phyloP scores from a whole-genome alignment of 2,329 filamentous ascomycete genomes.

The Mycosphaerelloides madeirae region DNA sequence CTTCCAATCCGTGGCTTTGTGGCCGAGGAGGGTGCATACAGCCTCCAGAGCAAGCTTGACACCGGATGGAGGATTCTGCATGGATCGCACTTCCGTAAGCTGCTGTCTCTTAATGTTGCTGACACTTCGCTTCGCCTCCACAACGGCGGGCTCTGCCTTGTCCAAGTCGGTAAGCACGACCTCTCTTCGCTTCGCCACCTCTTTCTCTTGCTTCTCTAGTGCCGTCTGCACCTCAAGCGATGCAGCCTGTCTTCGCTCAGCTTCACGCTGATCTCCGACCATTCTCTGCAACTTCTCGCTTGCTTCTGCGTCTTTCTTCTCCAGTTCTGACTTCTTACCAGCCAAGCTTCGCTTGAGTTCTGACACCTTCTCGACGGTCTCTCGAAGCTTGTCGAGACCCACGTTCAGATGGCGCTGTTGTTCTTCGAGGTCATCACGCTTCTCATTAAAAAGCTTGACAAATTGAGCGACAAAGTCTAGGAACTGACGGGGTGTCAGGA shows the following conservation, averaged over 20 bases:
- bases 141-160: conserved; percentile 84
- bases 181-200: conserved; percentile 76
- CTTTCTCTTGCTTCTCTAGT: conserved; percentile 81
- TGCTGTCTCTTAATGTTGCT: conserved; percentile 98
- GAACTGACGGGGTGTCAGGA: conserved; percentile 93
- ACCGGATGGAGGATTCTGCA: conserved; percentile 86
- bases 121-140: conserved; percentile 91
- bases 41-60: conserved; percentile 90
- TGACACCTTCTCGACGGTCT: conserved; percentile 95
- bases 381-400: conserved; percentile 91
- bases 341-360: conserved; percentile 86
- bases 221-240: conserved; percentile 85
- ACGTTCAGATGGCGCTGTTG: conserved; percentile 98
- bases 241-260: conserved; percentile 81
- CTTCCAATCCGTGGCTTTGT: conserved; percentile 89
- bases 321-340: conserved; percentile 88
- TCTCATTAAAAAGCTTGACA: conserved; percentile 94
- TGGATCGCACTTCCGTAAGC: conserved; percentile 93
- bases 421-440: conserved; percentile 96
- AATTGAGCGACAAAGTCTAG: conserved; percentile 98
- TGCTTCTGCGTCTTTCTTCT: conserved; percentile 89
- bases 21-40: conserved; percentile 90
- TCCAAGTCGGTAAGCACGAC: conserved; percentile 85
- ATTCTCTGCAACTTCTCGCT: conserved; percentile 97
- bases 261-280: conserved; percentile 92